Conservation (phyloP, 805 yeast species). For the Kodamaea jinghongensis region DNA sequence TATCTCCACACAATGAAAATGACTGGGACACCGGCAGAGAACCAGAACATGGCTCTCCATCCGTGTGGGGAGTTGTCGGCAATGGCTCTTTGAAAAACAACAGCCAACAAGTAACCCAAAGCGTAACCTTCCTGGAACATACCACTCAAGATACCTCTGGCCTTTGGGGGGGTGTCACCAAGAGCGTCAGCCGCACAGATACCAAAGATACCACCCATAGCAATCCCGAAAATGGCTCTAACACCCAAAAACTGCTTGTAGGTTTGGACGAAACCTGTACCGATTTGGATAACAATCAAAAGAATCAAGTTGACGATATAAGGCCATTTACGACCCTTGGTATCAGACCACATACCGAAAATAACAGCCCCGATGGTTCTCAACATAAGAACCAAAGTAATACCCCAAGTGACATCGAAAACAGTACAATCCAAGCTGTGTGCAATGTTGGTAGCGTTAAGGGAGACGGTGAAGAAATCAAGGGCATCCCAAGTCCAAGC, state of each 20-base stretch:
- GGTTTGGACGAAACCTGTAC: constrained; percentile 59
- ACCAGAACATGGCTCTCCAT: constrained; percentile 71
- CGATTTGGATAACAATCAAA: constrained; percentile 55
- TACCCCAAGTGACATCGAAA: constrained; percentile 64
- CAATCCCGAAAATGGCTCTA: constrained; percentile 60
- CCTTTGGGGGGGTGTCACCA: constrained; percentile 58
- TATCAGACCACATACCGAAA: constrained; percentile 61
- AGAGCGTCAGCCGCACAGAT: constrained; percentile 64
- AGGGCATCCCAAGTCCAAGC: constrained; percentile 70
- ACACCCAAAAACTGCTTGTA: constrained; percentile 59
- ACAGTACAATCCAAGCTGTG: constrained; percentile 41
- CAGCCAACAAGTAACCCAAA: constrained; percentile 64
- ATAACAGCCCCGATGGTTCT: constrained; percentile 63
- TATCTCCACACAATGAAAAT: constrained; percentile 57
- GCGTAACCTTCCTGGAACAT: constrained; percentile 81
- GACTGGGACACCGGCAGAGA: constrained; percentile 66
- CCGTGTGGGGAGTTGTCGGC: constrained; percentile 48
- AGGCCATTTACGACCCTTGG: constrained; percentile 62
- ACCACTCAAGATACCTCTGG: constrained; percentile 62
- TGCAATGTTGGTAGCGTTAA: constrained; percentile 50
- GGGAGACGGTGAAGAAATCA: constrained; percentile 58
- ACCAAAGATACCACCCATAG: constrained; percentile 73
- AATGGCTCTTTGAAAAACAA: constrained; percentile 62
- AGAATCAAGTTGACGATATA: constrained; percentile 44
- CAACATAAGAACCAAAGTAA: constrained; percentile 65